These are phyloP conservation scores for Aspergillus calidoustus DNA, from an alignment of 2,329 filamentous ascomycete species.

Conservation along the genomic window DNA sequence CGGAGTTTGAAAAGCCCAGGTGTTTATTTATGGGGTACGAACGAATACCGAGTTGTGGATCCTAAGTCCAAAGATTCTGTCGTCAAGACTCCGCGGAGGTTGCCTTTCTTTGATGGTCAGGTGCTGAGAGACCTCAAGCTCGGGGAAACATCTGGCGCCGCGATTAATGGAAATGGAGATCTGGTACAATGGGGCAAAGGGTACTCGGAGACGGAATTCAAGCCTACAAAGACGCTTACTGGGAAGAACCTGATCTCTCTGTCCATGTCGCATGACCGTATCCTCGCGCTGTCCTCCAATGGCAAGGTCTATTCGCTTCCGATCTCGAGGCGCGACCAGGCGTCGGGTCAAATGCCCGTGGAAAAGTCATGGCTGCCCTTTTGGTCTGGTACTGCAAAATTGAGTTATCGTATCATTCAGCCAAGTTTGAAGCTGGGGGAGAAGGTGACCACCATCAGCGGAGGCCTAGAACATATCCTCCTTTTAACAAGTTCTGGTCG, in stretches of 20 bases:
- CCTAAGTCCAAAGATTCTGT: slow-evolving; percentile 76
- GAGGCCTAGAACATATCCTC: slow-evolving; percentile 83
- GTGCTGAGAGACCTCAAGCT: slow-evolving; percentile 86
- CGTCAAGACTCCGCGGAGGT: slow-evolving; percentile 78
- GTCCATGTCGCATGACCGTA: slow-evolving; percentile 77
- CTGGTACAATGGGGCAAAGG: slow-evolving; percentile 88
- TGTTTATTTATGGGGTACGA: slow-evolving; percentile 93
- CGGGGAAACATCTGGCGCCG: slow-evolving; percentile 79
- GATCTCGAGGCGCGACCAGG: slow-evolving; percentile 73
- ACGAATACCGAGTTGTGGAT: slow-evolving; percentile 81
- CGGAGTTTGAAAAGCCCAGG: slow-evolving; percentile 81
- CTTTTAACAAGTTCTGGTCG: slow-evolving; percentile 83
- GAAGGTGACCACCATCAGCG: slow-evolving; percentile 72
- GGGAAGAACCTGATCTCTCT: slow-evolving; percentile 82
- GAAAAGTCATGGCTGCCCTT: slow-evolving; percentile 76
- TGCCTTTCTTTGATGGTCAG: slow-evolving; percentile 82
- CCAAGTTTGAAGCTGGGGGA: slow-evolving; percentile 73
- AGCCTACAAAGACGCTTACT: slow-evolving; percentile 72
- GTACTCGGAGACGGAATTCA: slow-evolving; percentile 67
- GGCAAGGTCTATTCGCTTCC: slow-evolving; percentile 87
- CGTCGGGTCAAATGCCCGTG: slow-evolving; percentile 64
- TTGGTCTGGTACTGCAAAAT: slow-evolving; percentile 61
- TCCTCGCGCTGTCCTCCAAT: slow-evolving; percentile 75
- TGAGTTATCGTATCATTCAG: slow-evolving; percentile 75
- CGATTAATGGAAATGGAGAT: slow-evolving; percentile 85